Percentiles rank a stretch among this genome's conserved stretches.
These are phyloP conservation scores for Mycena chlorophos DNA, from an alignment of 768 basidiomycete genomes.

Conservation along the genomic window DNA sequence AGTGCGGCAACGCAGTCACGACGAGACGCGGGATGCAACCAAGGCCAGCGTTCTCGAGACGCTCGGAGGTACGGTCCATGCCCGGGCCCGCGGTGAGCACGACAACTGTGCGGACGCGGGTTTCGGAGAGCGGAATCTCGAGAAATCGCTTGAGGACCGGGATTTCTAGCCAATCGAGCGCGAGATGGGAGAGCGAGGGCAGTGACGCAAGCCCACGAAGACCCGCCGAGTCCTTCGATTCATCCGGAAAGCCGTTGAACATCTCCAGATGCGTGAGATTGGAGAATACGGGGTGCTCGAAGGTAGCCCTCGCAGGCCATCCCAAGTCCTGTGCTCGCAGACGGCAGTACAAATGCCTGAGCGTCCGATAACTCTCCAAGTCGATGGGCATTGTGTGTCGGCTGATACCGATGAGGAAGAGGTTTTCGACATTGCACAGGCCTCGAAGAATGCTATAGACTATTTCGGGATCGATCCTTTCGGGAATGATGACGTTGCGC, in stretches of 20 bases:
- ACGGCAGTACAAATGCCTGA: slow-evolving; percentile 1
- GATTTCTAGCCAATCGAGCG: not conserved
- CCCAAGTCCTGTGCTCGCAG: not conserved
- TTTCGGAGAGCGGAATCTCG: not conserved
- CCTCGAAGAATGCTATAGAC: too few species aligned
- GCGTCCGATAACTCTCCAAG: not conserved
- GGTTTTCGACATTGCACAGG: not conserved
- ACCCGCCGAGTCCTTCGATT: not conserved
- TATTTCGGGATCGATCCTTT: too few species aligned
- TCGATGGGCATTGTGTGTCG: not conserved
- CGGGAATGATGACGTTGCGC: not conserved
- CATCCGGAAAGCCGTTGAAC: not conserved
- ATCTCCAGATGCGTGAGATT: slow-evolving; percentile 3
- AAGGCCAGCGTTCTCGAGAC: not conserved
- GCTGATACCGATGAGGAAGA: not conserved
- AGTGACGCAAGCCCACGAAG: not conserved
- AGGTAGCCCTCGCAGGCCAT: not conserved
- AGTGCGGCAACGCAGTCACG: not conserved
- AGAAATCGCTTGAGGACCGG: not conserved
- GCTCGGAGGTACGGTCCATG: not conserved
- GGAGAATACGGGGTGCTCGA: slow-evolving; percentile 1
- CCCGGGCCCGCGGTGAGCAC: not conserved
- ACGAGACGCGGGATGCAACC: not conserved
- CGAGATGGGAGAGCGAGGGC: not conserved
- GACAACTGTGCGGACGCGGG: not conserved